Conservation (phyloP, 2,329 filamentous ascomycete species). For the Elsinoe perseae region DNA sequence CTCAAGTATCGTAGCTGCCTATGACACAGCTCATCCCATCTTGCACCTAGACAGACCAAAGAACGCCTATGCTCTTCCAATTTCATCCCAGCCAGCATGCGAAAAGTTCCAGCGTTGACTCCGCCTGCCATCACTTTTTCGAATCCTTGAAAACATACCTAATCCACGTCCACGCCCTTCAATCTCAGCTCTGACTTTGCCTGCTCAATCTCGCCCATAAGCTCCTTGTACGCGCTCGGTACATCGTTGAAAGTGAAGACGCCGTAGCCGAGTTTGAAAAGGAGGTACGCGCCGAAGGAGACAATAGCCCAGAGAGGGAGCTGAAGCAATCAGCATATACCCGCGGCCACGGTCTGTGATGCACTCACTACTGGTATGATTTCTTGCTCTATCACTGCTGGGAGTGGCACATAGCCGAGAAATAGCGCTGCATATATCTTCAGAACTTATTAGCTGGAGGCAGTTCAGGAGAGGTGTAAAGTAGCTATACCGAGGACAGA, state of each 20-base stretch:
- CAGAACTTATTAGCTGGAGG: conserved; percentile 25
- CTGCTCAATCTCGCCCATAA: conserved; percentile 75
- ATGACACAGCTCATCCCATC: background rate
- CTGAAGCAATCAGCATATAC: conserved; percentile 40
- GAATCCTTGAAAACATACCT: conserved; percentile 21
- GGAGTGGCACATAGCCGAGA: conserved; percentile 74
- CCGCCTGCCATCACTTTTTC: background rate
- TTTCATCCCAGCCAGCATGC: background rate
- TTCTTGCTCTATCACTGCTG: conserved; percentile 67
- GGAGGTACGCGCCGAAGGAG: conserved; percentile 82
- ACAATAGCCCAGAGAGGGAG: conserved; percentile 90
- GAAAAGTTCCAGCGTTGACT: background rate
- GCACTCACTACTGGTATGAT: conserved; percentile 78
- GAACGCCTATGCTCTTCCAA: conserved; percentile 7
- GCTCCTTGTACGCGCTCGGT: conserved; percentile 78
- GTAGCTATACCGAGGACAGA: conserved; percentile 66
- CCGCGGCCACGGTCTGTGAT: conserved; percentile 8
- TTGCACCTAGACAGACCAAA: background rate
- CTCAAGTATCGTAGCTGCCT: conserved; percentile 4
- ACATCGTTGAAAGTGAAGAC: conserved; percentile 97
- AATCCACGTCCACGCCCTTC: conserved; percentile 73
- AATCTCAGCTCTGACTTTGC: conserved; percentile 66
- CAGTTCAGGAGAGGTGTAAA: background rate
- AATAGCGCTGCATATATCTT: conserved; percentile 86
- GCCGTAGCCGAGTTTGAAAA: conserved; percentile 84